Conservation (phyloP, 2,329 filamentous ascomycete genomes). For the Alternaria rosae region DNA sequence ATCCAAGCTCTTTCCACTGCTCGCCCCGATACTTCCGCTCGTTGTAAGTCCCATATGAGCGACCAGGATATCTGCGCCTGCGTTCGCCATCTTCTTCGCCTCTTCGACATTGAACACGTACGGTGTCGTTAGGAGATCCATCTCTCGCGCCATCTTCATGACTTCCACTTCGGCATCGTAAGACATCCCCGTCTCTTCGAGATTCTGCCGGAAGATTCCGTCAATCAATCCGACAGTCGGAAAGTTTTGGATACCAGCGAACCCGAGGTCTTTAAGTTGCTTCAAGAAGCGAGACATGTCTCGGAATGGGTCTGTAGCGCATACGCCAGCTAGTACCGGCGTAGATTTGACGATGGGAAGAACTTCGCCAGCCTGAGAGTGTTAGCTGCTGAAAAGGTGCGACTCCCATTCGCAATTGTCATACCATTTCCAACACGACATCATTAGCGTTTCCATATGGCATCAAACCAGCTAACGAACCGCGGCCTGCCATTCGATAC, state of each 20-base stretch:
- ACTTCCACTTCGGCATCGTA: constrained; percentile 72
- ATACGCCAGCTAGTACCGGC: constrained; percentile 74
- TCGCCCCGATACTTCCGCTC: constrained; percentile 69
- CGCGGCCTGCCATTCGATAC: constrained; percentile 75
- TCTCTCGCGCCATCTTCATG: constrained; percentile 64
- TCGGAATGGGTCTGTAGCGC: constrained; percentile 73
- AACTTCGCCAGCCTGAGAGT: constrained; percentile 65
- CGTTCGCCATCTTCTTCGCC: constrained; percentile 67
- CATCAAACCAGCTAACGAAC: constrained; percentile 73
- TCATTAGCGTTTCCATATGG: constrained; percentile 75
- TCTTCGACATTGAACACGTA: constrained; percentile 73
- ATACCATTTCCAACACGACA: constrained; percentile 72
- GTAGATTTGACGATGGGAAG: constrained; percentile 69
- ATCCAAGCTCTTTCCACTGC: constrained; percentile 67
- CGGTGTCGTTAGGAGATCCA: constrained; percentile 71
- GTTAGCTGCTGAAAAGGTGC: neutral
- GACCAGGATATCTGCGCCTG: constrained; percentile 72
- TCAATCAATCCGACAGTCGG: constrained; percentile 76
- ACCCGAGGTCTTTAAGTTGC: constrained; percentile 68
- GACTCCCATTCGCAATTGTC: too few relatives aligned
- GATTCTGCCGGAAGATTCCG: constrained; percentile 69
- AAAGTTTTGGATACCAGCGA: constrained; percentile 76
- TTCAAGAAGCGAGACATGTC: constrained; percentile 66
- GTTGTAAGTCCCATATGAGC: constrained; percentile 74
- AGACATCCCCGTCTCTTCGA: constrained; percentile 77